Conservation (phyloP, 1,284 basidiomycete genomes). For the Phellinidium pouzarii region DNA sequence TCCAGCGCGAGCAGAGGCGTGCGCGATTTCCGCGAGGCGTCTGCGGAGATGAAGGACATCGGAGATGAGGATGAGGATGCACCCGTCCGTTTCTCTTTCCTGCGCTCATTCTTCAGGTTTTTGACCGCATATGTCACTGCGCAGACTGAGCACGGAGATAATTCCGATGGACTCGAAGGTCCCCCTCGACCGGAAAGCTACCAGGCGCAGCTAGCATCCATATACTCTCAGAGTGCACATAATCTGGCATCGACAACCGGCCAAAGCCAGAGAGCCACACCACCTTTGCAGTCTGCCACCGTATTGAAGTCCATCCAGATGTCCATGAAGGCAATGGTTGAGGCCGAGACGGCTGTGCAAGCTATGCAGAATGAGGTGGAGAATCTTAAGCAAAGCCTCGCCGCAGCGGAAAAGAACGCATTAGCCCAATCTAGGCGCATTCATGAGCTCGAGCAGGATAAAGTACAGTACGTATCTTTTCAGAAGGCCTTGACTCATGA, state of each 20-base stretch:
- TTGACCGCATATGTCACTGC: neutral
- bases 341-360: neutral
- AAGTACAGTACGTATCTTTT: constrained; percentile 24
- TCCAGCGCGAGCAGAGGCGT: neutral
- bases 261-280: neutral
- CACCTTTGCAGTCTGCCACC: neutral
- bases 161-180: neutral
- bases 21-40: neutral
- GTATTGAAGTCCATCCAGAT: neutral
- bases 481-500: neutral
- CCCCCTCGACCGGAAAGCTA: neutral
- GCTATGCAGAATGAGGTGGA: constrained; percentile 30
- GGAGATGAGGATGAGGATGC: neutral
- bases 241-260: neutral
- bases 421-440: constrained; percentile 35
- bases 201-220: constrained; percentile 3
- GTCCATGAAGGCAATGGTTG: neutral
- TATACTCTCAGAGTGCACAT: neutral
- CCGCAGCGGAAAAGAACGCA: constrained; percentile 32
- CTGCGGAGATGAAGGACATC: neutral
- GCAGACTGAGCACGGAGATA: neutral
- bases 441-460: constrained; percentile 29
- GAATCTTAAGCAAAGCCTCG: constrained; percentile 24
- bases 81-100: constrained; percentile 3
- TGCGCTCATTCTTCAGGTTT: neutral